Evolutionary conservation across 2,329 filamentous ascomycete genomes (phyloP).

Genomic region (Oidium heveae): DNA sequence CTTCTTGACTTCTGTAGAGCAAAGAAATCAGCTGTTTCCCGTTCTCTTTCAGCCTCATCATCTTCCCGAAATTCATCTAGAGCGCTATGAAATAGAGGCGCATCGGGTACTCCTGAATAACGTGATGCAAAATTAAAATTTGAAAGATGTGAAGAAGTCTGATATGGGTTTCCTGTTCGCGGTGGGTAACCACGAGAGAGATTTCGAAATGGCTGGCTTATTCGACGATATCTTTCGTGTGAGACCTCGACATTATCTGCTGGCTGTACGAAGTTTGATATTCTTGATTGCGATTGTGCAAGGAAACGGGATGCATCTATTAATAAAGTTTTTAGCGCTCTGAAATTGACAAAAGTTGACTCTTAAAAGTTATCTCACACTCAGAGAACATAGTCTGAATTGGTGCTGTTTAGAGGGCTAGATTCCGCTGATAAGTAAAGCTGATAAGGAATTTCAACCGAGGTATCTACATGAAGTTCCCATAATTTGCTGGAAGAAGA

Average conservation of each 20-base stretch:
- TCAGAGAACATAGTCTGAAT: conserved; percentile 19
- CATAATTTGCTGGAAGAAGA: too few relatives aligned
- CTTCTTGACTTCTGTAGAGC: conserved; percentile 73
- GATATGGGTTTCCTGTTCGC: conserved; percentile 49
- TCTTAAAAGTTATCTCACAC: conserved; percentile 8
- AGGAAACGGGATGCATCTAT: conserved; percentile 90
- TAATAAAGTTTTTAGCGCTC: not conserved
- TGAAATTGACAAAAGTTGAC: not conserved
- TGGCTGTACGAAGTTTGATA: conserved; percentile 45
- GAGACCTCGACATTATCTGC: conserved; percentile 19
- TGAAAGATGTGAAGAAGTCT: conserved; percentile 24
- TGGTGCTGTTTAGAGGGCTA: not conserved
- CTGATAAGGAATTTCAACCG: too few relatives aligned
- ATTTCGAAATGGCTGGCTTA: conserved; percentile 8
- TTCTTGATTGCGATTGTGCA: conserved; percentile 79
- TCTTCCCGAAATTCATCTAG: conserved; percentile 81
- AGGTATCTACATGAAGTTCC: too few relatives aligned
- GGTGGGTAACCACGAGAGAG: conserved; percentile 9
- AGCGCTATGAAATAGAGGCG: conserved; percentile 83
- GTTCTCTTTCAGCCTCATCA: conserved; percentile 70
- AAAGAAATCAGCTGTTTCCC: conserved; percentile 84
- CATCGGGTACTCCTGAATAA: conserved; percentile 45
- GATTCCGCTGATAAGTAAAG: too few relatives aligned
- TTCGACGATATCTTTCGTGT: conserved; percentile 10
- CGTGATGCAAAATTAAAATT: conserved; percentile 62